A percentile compares a stretch with the other conserved stretches of the same genome.
Conservation (phyloP, 2,329 filamentous ascomycete species). For the Alternaria ventricosa region DNA sequence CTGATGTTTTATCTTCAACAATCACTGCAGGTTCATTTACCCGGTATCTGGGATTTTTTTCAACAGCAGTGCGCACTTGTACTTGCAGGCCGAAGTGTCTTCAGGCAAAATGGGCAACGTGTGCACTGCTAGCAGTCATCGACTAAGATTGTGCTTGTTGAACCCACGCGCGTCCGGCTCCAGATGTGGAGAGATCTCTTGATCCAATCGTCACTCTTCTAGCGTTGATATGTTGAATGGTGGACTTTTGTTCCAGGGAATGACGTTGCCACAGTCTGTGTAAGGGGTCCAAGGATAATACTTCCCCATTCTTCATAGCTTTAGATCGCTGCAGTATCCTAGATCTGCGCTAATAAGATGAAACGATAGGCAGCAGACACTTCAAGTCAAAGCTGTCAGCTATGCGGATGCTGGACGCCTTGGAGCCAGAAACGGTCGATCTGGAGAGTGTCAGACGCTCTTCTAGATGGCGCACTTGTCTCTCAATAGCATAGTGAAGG, state of each 20-base stretch:
- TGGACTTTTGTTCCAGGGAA: not conserved
- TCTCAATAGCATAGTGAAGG: not conserved
- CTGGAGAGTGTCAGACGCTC: not conserved
- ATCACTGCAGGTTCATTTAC: conserved; percentile 6
- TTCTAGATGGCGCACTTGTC: not conserved
- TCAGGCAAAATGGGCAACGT: not conserved
- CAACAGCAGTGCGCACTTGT: not conserved
- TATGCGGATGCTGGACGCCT: not conserved
- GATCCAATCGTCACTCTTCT: not conserved
- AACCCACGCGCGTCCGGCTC: not conserved
- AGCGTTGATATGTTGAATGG: not conserved
- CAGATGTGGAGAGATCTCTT: not conserved
- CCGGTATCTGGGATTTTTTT: conserved; percentile 5
- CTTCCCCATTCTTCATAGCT: not conserved
- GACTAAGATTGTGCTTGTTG: not conserved
- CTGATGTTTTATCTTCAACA: not conserved
- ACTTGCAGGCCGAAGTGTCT: not conserved
- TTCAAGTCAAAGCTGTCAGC: not conserved
- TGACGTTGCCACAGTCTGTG: not conserved
- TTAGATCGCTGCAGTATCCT: not conserved
- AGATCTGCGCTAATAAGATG: not conserved
- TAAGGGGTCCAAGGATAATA: not conserved
- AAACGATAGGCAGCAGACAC: not conserved
- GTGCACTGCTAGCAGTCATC: not conserved
- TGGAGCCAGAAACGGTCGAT: not conserved